Conservation (phyloP, 1,284 basidiomycete species). For the Pseudozyma hubeiensis region DNA sequence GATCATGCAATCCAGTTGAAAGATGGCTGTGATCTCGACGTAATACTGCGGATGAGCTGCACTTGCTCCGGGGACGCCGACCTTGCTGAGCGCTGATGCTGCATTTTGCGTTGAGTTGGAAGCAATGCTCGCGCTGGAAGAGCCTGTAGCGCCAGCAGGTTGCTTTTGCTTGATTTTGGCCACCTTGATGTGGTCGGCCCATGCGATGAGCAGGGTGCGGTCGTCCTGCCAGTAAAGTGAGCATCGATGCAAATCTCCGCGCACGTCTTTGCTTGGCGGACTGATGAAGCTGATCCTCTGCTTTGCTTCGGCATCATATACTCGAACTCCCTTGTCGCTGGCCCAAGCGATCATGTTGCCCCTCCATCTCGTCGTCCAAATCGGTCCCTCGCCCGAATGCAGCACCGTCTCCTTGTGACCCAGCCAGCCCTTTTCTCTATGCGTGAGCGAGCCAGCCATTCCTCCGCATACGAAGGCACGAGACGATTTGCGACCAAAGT, state of each 20-base stretch:
- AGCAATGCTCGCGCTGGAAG: slow-evolving; percentile 23
- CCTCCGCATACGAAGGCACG: slow-evolving; percentile 94
- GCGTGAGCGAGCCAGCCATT: slow-evolving; percentile 84
- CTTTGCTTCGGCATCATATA: slow-evolving; percentile 86
- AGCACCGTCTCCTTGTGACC: slow-evolving; percentile 90
- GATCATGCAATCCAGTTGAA: slow-evolving; percentile 95
- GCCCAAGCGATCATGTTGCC: slow-evolving; percentile 93
- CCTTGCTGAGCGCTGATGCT: slow-evolving; percentile 29
- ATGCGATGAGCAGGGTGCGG: slow-evolving; percentile 85
- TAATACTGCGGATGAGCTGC: slow-evolving; percentile 42
- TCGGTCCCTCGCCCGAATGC: slow-evolving; percentile 90
- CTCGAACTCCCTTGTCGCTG: slow-evolving; percentile 93
- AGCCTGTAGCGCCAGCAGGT: slow-evolving; percentile 7
- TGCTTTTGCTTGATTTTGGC: slow-evolving; percentile 70
- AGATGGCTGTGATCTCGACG: slow-evolving; percentile 89
- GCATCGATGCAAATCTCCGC: slow-evolving; percentile 93
- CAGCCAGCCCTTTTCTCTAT: slow-evolving; percentile 96
- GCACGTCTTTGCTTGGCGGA: slow-evolving; percentile 81
- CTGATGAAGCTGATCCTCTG: slow-evolving; percentile 89
- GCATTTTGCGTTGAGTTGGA: slow-evolving; percentile 31
- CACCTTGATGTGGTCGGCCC: slow-evolving; percentile 95
- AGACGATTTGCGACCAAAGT: slow-evolving; percentile 82
- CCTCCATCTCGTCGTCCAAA: slow-evolving; percentile 91
- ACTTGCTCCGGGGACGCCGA: slow-evolving; percentile 21
- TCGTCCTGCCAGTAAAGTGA: slow-evolving; percentile 92